phyloP scores from a whole-genome alignment of 2,329 filamentous ascomycete species.

The Monilinia fructigena region DNA sequence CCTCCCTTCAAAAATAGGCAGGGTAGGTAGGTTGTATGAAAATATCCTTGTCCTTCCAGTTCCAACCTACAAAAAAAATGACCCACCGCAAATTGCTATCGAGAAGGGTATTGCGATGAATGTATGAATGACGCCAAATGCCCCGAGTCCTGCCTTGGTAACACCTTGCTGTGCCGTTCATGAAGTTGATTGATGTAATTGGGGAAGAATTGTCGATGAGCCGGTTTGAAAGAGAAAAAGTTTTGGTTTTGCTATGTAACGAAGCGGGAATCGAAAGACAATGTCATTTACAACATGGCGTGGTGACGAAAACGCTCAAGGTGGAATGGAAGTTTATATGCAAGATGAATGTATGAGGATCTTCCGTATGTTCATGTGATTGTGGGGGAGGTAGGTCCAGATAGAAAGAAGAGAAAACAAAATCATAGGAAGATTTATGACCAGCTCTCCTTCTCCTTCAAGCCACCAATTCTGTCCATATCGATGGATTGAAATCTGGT shows the following conservation, averaged over 20 bases:
- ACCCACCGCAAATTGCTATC: not conserved
- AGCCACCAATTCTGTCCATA: slow-evolving; percentile 87
- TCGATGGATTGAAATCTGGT: slow-evolving; percentile 90
- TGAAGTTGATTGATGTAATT: slow-evolving; percentile 12
- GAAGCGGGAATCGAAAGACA: not conserved
- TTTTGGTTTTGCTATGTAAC: slow-evolving; percentile 19
- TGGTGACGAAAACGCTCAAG: slow-evolving; percentile 15
- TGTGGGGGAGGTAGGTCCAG: not conserved
- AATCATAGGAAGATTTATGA: slow-evolving; percentile 26
- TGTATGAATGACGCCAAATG: slow-evolving; percentile 12
- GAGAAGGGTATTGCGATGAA: slow-evolving; percentile 11
- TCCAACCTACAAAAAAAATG: slow-evolving; percentile 17
- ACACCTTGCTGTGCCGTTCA: slow-evolving; percentile 17
- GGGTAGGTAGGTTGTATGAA: slow-evolving; percentile 13
- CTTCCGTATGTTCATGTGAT: slow-evolving; percentile 19
- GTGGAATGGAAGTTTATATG: slow-evolving; percentile 19
- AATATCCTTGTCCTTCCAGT: slow-evolving; percentile 2
- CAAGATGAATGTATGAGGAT: slow-evolving; percentile 24
- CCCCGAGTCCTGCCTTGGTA: slow-evolving; percentile 7
- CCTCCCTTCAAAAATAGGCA: slow-evolving; percentile 2
- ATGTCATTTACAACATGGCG: slow-evolving; percentile 22
- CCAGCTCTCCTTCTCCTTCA: slow-evolving; percentile 74
- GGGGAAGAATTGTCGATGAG: slow-evolving; percentile 4
- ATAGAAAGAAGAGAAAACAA: slow-evolving; percentile 3
- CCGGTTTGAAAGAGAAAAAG: slow-evolving; percentile 3